Percentiles rank a stretch among this genome's conserved stretches.
Conservation (phyloP, 345 rosid genomes). For the Eucalyptus marginata region DNA sequence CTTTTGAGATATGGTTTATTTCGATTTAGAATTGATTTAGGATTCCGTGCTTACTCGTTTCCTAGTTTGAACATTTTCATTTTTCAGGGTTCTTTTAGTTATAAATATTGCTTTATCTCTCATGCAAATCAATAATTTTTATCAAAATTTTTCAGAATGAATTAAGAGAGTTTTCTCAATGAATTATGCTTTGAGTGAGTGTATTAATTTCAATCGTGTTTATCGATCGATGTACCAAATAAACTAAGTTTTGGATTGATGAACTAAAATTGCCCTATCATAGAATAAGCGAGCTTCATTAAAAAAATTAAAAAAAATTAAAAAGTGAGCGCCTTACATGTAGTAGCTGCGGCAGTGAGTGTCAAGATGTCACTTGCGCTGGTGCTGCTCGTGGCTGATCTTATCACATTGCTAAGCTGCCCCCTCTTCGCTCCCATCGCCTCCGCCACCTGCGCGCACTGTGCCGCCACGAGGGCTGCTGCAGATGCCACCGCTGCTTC, state of each 20-base stretch:
- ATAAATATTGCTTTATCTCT: background rate
- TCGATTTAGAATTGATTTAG: background rate
- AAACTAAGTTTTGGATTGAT: background rate
- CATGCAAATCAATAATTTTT: background rate
- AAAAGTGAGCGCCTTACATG: constrained; percentile 35
- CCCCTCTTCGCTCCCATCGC: constrained; percentile 82
- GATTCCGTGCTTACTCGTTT: background rate
- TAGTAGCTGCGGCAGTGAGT: constrained; percentile 81
- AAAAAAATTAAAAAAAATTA: background rate
- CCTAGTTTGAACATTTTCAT: background rate
- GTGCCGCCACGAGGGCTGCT: constrained; percentile 79
- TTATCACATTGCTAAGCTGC: constrained; percentile 48
- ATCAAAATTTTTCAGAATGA: background rate
- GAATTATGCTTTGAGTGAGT: background rate
- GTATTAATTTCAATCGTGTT: background rate
- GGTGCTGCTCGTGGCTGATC: constrained; percentile 70
- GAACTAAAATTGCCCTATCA: background rate
- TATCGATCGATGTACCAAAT: background rate
- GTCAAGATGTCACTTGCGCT: constrained; percentile 68
- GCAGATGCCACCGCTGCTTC: constrained; percentile 82
- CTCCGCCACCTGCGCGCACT: constrained; percentile 76
- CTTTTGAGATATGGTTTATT: background rate
- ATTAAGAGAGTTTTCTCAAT: background rate
- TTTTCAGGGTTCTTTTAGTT: background rate
- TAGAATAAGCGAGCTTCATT: background rate